Percentiles rank a stretch among this genome's conserved stretches.
Conservation (phyloP, 176 grass and related monocot genomes). For the Musa itinerans region DNA sequence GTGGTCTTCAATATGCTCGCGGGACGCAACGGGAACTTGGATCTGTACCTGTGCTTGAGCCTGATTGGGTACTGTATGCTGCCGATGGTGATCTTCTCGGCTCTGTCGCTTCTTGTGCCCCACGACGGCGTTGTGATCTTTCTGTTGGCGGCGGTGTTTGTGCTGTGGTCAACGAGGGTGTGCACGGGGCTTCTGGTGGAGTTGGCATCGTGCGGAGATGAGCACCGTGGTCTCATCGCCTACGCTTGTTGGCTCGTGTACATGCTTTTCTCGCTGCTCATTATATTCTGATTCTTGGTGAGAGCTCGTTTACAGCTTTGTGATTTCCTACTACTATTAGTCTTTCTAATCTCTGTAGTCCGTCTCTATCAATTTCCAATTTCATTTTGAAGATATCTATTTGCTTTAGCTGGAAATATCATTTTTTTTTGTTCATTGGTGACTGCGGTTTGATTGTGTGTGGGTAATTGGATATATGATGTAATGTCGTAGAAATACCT, state of each 20-base stretch:
- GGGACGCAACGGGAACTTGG: conserved; percentile 65
- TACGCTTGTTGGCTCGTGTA: conserved; percentile 90
- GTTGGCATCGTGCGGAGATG: conserved; percentile 77
- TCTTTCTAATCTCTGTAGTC: not conserved
- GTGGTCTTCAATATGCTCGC: conserved; percentile 84
- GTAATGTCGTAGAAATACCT: not conserved
- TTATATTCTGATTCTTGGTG: conserved; percentile 56
- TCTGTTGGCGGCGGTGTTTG: conserved; percentile 57
- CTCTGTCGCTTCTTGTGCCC: conserved; percentile 74
- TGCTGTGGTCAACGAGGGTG: conserved; percentile 84
- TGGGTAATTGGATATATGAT: not conserved
- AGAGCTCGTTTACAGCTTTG: not conserved
- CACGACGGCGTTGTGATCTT: conserved; percentile 62
- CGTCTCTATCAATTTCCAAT: not conserved
- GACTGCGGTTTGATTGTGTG: not conserved
- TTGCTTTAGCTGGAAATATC: not conserved
- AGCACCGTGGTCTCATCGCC: conserved; percentile 64
- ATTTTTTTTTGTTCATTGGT: not conserved
- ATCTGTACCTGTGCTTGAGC: conserved; percentile 78
- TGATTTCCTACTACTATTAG: not conserved
- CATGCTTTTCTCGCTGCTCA: conserved; percentile 90
- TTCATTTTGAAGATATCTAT: not conserved
- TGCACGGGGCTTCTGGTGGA: conserved; percentile 76
- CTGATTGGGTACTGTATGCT: conserved; percentile 93
- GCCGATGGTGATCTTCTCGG: conserved; percentile 96